Percentiles rank a stretch among this genome's conserved stretches.
Conservation (phyloP, 2,329 filamentous ascomycete species). For the Colletotrichum lupini region DNA sequence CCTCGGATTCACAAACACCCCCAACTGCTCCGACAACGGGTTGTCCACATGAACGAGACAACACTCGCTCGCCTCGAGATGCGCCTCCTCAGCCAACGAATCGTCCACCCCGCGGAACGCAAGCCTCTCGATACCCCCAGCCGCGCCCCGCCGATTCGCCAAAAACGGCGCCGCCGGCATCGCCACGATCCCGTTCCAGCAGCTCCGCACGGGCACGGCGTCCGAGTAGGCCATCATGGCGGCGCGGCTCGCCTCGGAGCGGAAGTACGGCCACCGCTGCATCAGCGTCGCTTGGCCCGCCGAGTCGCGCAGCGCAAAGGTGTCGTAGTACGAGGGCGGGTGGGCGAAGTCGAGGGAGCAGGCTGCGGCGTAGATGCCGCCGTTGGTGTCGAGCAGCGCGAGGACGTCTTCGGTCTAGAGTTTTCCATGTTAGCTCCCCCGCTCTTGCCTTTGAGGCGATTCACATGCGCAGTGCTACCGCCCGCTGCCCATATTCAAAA, state of each 20-base stretch:
- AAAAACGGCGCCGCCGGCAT: slow-evolving; percentile 69
- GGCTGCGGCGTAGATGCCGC: slow-evolving; percentile 69
- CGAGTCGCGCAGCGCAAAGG: slow-evolving; percentile 69
- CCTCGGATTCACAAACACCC: slow-evolving; percentile 76
- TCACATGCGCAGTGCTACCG: not conserved
- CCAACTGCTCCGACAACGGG: slow-evolving; percentile 59
- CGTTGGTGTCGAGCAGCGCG: slow-evolving; percentile 65
- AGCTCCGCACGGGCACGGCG: slow-evolving; percentile 58
- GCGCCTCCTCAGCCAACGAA: slow-evolving; percentile 64
- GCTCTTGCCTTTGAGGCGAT: not conserved
- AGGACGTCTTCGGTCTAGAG: slow-evolving; percentile 64
- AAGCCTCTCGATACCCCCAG: slow-evolving; percentile 44
- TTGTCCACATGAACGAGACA: slow-evolving; percentile 83
- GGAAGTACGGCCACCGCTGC: slow-evolving; percentile 70
- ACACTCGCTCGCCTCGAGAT: slow-evolving; percentile 83
- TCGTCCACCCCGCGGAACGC: slow-evolving; percentile 74
- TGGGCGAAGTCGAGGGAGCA: slow-evolving; percentile 70
- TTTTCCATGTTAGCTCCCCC: not conserved
- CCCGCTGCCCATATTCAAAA: not conserved
- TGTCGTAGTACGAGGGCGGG: slow-evolving; percentile 68
- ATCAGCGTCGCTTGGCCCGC: slow-evolving; percentile 62
- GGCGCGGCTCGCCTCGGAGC: slow-evolving; percentile 59
- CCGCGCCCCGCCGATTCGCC: slow-evolving; percentile 40
- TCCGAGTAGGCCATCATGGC: slow-evolving; percentile 61
- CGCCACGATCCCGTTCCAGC: slow-evolving; percentile 59